Conservation (phyloP, 768 basidiomycete species). For the Suillus tomentosus region DNA sequence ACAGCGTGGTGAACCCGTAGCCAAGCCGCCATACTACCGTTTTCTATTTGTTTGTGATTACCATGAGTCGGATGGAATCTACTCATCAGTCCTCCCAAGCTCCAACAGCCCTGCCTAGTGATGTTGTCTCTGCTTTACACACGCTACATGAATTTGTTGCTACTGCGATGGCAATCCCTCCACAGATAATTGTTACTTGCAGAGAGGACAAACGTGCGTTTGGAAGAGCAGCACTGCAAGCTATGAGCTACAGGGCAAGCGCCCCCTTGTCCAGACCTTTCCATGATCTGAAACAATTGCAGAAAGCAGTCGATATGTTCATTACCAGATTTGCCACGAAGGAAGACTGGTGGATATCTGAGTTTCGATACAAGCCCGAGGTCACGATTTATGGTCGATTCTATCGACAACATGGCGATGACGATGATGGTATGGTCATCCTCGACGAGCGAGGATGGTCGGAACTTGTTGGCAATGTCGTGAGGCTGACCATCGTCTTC, state of each 20-base stretch:
- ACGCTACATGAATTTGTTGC: constrained; percentile 33
- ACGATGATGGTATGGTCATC: constrained; percentile 34
- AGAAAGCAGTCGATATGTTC: constrained; percentile 35
- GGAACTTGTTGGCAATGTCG: constrained; percentile 35
- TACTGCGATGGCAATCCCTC: constrained; percentile 30
- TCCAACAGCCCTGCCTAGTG: constrained; percentile 23
- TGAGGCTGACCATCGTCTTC: constrained; percentile 33
- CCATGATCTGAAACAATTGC: neutral
- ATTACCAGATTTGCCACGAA: constrained; percentile 37
- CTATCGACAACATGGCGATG: constrained; percentile 34
- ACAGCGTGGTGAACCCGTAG: neutral
- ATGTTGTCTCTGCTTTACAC: constrained; percentile 31
- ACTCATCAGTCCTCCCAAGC: constrained; percentile 25
- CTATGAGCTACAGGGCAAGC: constrained; percentile 36
- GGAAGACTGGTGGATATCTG: constrained; percentile 39
- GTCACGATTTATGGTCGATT: constrained; percentile 37
- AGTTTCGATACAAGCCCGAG: constrained; percentile 34
- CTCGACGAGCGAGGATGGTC: constrained; percentile 36
- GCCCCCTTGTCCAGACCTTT: neutral
- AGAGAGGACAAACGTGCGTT: constrained; percentile 34
- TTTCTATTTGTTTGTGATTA: neutral
- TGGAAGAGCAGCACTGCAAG: constrained; percentile 32
- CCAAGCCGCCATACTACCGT: neutral
- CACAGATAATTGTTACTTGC: constrained; percentile 35
- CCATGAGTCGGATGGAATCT: constrained; percentile 31